Percentiles rank a stretch among this genome's conserved stretches.
phyloP scores from a whole-genome alignment of 805 yeast species.

The Wickerhamomyces bovis region DNA sequence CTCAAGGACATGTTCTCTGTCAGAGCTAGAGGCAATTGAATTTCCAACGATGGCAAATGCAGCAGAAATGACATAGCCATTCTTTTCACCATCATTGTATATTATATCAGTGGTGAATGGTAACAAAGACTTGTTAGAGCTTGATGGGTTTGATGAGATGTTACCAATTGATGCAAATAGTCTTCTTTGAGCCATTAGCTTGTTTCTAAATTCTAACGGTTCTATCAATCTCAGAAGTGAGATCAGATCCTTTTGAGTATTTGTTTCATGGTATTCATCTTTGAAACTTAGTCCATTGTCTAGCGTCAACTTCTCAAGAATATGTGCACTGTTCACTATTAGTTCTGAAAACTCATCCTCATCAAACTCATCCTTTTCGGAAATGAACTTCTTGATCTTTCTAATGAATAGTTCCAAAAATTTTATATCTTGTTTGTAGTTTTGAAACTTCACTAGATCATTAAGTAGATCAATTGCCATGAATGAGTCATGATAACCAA shows the following conservation, averaged over 20 bases:
- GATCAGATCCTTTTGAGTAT: conserved; percentile 8
- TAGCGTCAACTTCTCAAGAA: conserved; percentile 17
- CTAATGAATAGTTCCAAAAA: conserved; percentile 8
- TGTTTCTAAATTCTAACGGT: conserved; percentile 16
- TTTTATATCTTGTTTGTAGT: conserved; percentile 4
- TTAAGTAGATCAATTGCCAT: conserved; percentile 14
- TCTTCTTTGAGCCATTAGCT: conserved; percentile 16
- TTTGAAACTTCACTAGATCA: conserved; percentile 10
- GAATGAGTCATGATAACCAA: conserved; percentile 9
- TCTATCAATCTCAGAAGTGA: conserved; percentile 4
- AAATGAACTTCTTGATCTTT: conserved; percentile 2
- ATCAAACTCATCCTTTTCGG: conserved; percentile 6
- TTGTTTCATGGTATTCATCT: conserved; percentile 6
- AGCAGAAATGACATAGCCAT: conserved; percentile 21
- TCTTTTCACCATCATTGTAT: conserved; percentile 3
- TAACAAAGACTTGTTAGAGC: conserved; percentile 10
- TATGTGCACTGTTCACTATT: conserved; percentile 9
- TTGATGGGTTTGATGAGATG: conserved; percentile 21
- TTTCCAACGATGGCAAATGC: conserved; percentile 20
- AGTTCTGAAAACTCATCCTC: conserved; percentile 22
- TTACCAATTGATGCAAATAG: conserved; percentile 22
- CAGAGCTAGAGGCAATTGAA: conserved; percentile 15
- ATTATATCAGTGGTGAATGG: not conserved
- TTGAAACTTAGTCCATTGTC: conserved; percentile 12
- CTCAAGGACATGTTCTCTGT: conserved; percentile 11